These are phyloP conservation scores for Lanmaoa rubissima DNA, from an alignment of 768 basidiomycete species.

Conservation along the genomic window DNA sequence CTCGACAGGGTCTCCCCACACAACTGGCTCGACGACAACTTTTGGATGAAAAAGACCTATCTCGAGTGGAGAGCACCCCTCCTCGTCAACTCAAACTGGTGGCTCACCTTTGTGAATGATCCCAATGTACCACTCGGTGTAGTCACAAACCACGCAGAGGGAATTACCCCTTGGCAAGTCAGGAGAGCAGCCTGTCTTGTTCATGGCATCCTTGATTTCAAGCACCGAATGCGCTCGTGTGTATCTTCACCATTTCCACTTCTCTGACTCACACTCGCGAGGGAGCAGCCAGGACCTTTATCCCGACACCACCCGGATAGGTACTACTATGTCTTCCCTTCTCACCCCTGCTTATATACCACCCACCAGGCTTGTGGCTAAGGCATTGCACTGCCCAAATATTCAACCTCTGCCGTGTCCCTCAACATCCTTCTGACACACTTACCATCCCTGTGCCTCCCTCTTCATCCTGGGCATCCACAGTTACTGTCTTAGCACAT, in stretches of 20 bases:
- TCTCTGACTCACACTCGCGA: conserved; percentile 8
- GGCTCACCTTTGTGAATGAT: conserved; percentile 85
- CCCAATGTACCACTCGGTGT: conserved; percentile 48
- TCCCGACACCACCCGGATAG: conserved; percentile 70
- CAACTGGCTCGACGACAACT: conserved; percentile 94
- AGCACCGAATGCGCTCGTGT: conserved; percentile 60
- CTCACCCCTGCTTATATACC: not conserved
- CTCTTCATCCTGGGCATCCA: conserved; percentile 43
- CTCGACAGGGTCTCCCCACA: conserved; percentile 79
- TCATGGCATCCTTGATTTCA: conserved; percentile 71
- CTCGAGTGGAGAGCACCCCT: conserved; percentile 85
- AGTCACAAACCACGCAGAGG: conserved; percentile 25
- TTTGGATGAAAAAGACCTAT: conserved; percentile 89
- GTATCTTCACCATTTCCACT: conserved; percentile 22
- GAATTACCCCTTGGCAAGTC: conserved; percentile 79
- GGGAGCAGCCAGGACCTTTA: conserved; percentile 59
- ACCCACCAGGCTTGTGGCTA: conserved; percentile 57
- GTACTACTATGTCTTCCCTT: conserved; percentile 32
- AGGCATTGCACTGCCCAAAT: conserved; percentile 53
- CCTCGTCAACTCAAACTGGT: conserved; percentile 93
- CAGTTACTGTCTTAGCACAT: conserved; percentile 65
- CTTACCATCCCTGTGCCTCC: conserved; percentile 45
- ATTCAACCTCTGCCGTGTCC: conserved; percentile 81
- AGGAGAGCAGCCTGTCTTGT: conserved; percentile 81
- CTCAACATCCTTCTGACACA: conserved; percentile 61